Conservation (phyloP, 2,329 filamentous ascomycete species). For the Calonectria pteridis region DNA sequence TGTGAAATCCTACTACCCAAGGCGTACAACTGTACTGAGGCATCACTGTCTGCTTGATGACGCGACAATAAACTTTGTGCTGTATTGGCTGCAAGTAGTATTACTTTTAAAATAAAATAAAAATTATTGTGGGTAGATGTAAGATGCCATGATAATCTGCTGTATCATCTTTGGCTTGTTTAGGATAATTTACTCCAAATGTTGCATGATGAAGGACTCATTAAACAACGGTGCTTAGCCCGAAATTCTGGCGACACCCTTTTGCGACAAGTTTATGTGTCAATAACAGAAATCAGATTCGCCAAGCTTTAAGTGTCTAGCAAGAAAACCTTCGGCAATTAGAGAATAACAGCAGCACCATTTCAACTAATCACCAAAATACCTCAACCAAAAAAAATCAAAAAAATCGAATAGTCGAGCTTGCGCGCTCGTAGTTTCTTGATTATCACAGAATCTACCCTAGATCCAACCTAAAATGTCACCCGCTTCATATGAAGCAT, state of each 20-base stretch:
- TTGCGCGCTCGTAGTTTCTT: neutral
- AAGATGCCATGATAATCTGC: neutral
- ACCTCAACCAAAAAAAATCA: neutral
- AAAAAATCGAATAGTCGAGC: neutral
- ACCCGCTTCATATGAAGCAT: neutral
- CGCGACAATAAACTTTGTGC: neutral
- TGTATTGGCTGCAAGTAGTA: neutral
- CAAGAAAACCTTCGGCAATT: neutral
- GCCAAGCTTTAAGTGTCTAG: neutral
- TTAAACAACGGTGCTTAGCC: too few species aligned
- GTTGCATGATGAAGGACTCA: too few species aligned
- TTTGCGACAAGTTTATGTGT: too few species aligned
- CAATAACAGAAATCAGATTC: too few species aligned
- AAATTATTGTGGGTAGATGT: neutral
- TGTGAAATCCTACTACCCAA: neutral
- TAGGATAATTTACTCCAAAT: neutral
- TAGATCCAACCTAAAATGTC: neutral
- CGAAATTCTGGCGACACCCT: too few species aligned
- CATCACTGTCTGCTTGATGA: neutral
- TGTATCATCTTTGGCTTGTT: neutral
- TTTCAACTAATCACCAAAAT: neutral
- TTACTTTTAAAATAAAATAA: neutral
- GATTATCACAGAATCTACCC: neutral
- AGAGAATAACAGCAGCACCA: neutral
- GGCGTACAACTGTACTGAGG: neutral